Base-by-base conservation (phyloP, 352 stramenopile genomes). In the Phytopythium delawarense region DNA sequence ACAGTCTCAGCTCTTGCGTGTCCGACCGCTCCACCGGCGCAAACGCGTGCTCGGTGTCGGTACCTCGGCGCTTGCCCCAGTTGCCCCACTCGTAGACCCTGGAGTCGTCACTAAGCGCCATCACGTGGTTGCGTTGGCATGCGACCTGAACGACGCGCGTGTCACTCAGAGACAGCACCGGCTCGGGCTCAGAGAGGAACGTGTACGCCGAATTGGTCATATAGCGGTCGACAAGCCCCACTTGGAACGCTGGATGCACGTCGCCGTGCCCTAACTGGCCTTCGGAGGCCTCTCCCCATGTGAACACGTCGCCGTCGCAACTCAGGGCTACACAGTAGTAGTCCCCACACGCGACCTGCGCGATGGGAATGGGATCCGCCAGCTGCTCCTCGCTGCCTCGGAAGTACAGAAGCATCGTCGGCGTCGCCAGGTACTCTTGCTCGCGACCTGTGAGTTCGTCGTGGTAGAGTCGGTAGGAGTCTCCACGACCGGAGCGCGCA, bases 121-220 rank as follows among this genome's bases (percentile, higher is more conserved):
- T 69, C 23, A 73, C 85, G 54, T 89, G 81, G 50, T 89, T 92
- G 50, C 75, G 78, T 46, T 65, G 60, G 51, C 79, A 90, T 7
- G 71, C 71, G 20, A 92, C 65, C 55, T 88, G 72, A 1, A 66
- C 55, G 16, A 92, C 60, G 16, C 61, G 57, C 13, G 71, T 49
- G 20, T 86, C 62, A 57, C 64, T 84, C 37, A 90, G 62, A 30
- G 71, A 68, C 42, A 90, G 59, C 34, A 89, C 75, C 3, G 84
- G 81, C 60, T 92, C 81, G 0, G 80, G 76, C 49, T 91, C 74
- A 0, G 78, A 62, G 7, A 89, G 59, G 44, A 72, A 92, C 39
- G 84, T 92, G 65, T 70, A 92, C 4, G 84, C 81, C 18, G 84
- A 91, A 53, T 87, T 86, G 56, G 78, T 59, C 70, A 91, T 81